Evolutionary conservation across 1,139 yeast species (phyloP).

Genomic region (Lodderomyces margitis): DNA sequence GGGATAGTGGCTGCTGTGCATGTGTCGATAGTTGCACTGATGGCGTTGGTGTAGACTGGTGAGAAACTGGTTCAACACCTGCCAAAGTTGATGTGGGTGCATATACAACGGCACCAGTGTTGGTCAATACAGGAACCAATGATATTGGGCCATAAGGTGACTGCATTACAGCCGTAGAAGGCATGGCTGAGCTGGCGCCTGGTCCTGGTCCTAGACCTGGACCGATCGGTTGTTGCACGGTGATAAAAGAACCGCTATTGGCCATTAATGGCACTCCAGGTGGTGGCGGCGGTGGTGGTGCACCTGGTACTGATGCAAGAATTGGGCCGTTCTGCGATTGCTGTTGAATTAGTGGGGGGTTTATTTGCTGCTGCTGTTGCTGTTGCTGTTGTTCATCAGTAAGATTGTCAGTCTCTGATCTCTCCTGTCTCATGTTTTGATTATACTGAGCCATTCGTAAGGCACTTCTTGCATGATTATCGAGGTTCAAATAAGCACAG

Average conservation of each 20-base stretch:
- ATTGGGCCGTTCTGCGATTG: neutral
- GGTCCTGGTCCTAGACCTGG: constrained; percentile 5
- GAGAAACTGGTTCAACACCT: constrained; percentile 9
- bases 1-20: constrained; percentile 6
- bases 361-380: constrained; percentile 5
- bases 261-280: too few species aligned
- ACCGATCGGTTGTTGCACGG: constrained; percentile 6
- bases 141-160: constrained; percentile 33
- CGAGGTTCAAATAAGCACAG: constrained; percentile 54
- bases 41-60: constrained; percentile 5
- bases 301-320: neutral
- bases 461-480: constrained; percentile 50
- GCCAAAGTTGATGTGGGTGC: constrained; percentile 14
- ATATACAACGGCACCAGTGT: constrained; percentile 17
- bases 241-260: neutral
- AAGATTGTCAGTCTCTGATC: constrained; percentile 15
- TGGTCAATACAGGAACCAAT: constrained; percentile 34
- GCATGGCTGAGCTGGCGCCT: constrained; percentile 5
- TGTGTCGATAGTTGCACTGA: constrained; percentile 7
- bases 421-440: constrained; percentile 39
- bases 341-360: neutral
- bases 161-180: constrained; percentile 19
- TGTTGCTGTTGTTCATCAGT: neutral
- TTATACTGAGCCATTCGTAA: constrained; percentile 51
- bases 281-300: constrained; percentile 5